phyloP scores from a whole-genome alignment of 2,329 filamentous ascomycete species.

The Stemphylium vesicarium region DNA sequence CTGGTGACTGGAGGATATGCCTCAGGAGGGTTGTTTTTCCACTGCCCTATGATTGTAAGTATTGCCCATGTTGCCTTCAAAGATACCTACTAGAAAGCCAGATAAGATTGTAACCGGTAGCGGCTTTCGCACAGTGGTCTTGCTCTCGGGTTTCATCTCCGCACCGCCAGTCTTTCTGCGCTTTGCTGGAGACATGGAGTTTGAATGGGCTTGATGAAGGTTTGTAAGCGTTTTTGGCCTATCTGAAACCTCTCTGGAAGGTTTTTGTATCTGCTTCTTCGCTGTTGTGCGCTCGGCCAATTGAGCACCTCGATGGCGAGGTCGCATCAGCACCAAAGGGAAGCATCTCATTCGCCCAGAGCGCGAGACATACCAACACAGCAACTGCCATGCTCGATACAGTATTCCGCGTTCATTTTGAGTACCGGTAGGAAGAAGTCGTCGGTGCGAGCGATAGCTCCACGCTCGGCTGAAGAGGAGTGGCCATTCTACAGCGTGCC shows the following conservation, averaged over 20 bases:
- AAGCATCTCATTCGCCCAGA: conserved; percentile 14
- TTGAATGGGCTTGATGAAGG: neutral
- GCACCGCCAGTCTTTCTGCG: conserved; percentile 22
- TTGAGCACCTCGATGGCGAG: conserved; percentile 42
- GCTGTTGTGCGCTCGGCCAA: conserved; percentile 31
- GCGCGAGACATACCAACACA: neutral
- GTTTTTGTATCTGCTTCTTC: conserved; percentile 26
- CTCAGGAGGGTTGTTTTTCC: conserved; percentile 75
- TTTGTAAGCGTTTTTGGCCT: neutral
- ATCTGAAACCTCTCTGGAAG: conserved; percentile 4
- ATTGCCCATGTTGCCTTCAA: neutral
- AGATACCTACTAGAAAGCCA: conserved; percentile 60
- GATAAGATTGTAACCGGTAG: conserved; percentile 67
- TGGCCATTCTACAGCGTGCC: neutral
- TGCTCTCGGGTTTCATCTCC: conserved; percentile 12
- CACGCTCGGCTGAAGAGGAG: neutral
- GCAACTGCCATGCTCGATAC: neutral
- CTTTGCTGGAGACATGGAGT: conserved; percentile 29
- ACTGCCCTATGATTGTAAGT: conserved; percentile 60
- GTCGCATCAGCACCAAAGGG: conserved; percentile 38
- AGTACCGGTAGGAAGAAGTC: neutral
- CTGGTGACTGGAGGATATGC: conserved; percentile 67
- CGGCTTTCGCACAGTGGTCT: conserved; percentile 32
- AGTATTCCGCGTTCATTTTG: conserved; percentile 1
- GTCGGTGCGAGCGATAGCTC: neutral